Conservation (phyloP, 805 yeast species). For the Kazachstania taianensis region DNA sequence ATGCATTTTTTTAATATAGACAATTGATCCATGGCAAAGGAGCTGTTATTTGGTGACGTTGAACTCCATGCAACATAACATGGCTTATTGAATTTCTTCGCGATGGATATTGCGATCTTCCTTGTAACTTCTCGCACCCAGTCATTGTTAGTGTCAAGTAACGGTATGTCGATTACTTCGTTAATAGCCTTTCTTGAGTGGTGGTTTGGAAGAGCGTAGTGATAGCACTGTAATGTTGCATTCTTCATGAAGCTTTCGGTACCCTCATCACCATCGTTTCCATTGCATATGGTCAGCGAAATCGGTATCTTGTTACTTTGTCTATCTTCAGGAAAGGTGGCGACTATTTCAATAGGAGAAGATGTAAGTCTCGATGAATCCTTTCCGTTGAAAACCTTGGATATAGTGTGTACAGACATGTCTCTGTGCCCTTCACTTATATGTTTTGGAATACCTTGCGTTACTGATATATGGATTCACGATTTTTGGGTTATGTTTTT, state of each 20-base stretch:
- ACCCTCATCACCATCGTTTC: constrained; percentile 3
- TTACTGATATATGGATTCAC: no score
- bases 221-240: constrained; percentile 15
- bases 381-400: constrained; percentile 5
- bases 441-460: no score
- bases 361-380: constrained; percentile 3
- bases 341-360: constrained; percentile 13
- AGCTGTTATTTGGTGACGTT: background rate
- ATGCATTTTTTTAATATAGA: constrained; percentile 18
- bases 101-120: constrained; percentile 19
- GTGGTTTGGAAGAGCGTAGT: constrained; percentile 20
- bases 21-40: constrained; percentile 16
- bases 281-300: constrained; percentile 10
- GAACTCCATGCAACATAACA: constrained; percentile 21
- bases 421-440: no score
- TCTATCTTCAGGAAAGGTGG: constrained; percentile 14
- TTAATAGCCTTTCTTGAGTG: background rate
- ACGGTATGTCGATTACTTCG: constrained; percentile 18
- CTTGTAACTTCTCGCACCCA: constrained; percentile 22
- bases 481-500: no score
- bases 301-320: constrained; percentile 16
- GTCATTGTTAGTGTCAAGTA: constrained; percentile 22
- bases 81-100: constrained; percentile 19
- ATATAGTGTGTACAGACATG: background rate
- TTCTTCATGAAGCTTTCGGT: background rate